Base-by-base conservation (phyloP, 1,139 yeast species). In the Lodderomyces parapsilosis region DNA sequence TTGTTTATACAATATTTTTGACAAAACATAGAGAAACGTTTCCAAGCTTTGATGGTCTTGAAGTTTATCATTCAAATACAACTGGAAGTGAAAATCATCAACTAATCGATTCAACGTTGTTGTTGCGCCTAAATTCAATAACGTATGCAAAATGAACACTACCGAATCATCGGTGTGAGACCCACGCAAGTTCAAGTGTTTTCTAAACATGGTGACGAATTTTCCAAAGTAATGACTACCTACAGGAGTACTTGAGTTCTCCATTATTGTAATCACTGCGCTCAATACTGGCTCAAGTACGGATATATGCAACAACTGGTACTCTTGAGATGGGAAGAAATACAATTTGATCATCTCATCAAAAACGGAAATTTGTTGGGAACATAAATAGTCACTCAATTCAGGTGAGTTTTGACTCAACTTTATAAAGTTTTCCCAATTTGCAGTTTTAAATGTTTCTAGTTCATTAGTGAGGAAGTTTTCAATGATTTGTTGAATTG, bases 391-490 rank as follows among this genome's bases (percentile, higher is more conserved):
- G n/a, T 7, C 18, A n/a, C 17, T 22, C 34, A 37, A 37, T 10
- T 24, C 17, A 6, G 34, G 10, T 28, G 40, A 37, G 3, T n/a
- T 4, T 6, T 17, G 13, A 18, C 25, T 24, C 23, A 37, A 18
- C 9, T 28, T 15, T 19, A 27, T 9, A 10, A 37, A 37, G 6
- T 23, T 13, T n/a, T 25, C 30, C 40, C 40, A 37, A n/a, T 37
- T 37, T 37, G 39, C 10, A 7, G 30, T 30, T 30, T 30, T 30
- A 13, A 30, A 30, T 5, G 33, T 30, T 4, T 30, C 19, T 11
- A 30, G 15, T 4, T 30, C 33, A 17, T 30, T 14, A 11, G 15
- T 30, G 11, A 15, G 19, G 15, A 30, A 30, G 15, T 30, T 30
- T 15, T 30, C 33, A 10, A 30, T 30, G 7, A 30, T 30, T 11